Conservation (phyloP, 2,329 filamentous ascomycete genomes). For the Byssothecium circinans region DNA sequence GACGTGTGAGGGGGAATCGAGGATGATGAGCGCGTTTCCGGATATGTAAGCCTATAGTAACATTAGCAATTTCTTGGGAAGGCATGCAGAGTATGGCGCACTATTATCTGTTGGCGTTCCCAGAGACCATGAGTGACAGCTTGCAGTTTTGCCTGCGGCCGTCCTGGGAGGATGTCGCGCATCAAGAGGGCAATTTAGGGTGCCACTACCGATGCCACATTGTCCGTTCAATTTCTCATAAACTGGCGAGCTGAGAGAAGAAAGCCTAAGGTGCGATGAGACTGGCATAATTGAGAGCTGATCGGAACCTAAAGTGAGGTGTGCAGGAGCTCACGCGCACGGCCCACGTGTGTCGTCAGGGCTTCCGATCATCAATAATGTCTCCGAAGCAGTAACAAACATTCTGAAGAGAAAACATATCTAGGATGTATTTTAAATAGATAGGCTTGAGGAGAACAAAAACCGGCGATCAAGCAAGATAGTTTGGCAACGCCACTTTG, state of each 20-base stretch:
- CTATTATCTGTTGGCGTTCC: conserved; percentile 72
- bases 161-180: conserved; percentile 78
- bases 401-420: background rate
- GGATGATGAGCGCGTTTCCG: conserved; percentile 82
- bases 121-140: conserved; percentile 73
- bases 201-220: conserved; percentile 29
- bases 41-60: conserved; percentile 76
- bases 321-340: conserved; percentile 34
- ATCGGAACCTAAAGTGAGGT: conserved; percentile 4
- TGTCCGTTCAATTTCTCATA: conserved; percentile 5
- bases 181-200: conserved; percentile 48
- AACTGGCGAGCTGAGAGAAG: background rate
- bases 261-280: background rate
- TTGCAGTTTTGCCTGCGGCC: conserved; percentile 76
- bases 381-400: background rate
- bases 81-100: conserved; percentile 40
- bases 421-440: background rate
- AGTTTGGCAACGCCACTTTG: no score
- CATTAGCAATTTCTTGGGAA: conserved; percentile 1
- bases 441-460: no score
- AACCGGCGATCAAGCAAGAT: no score
- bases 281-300: conserved; percentile 6
- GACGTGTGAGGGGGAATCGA: conserved; percentile 72
- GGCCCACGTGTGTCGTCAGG: conserved; percentile 29
- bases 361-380: background rate